Percentiles rank a stretch among this genome's conserved stretches.
Conservation (phyloP, 192 early-diverging fungal genomes). For the Coemansia sp. region DNA sequence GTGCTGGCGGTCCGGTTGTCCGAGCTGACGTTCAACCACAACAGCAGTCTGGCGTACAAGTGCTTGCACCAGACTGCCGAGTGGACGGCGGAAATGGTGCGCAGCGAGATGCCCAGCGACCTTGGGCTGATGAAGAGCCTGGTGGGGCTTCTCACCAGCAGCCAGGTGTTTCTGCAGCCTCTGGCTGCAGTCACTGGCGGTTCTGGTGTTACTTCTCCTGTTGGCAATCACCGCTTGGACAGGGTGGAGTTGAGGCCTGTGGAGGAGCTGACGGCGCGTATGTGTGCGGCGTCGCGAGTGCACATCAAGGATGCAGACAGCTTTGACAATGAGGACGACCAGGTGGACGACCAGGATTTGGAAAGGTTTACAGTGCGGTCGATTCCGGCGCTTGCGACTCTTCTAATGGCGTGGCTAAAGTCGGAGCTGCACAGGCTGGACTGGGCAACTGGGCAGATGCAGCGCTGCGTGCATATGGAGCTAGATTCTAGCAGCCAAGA, state of each 20-base stretch:
- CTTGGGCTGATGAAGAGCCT: constrained; percentile 9
- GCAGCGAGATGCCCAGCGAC: constrained; percentile 22
- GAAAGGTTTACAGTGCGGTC: constrained; percentile 18
- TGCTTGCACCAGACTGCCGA: constrained; percentile 4
- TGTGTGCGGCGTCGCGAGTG: constrained; percentile 18
- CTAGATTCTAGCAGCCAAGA: background rate
- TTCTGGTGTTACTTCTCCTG: background rate
- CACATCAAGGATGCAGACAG: background rate
- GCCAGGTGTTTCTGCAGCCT: constrained; percentile 27
- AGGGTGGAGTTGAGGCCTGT: constrained; percentile 19
- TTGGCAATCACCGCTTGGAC: background rate
- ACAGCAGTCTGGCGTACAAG: background rate
- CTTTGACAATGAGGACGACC: constrained; percentile 1
- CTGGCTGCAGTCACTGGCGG: background rate
- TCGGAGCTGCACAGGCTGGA: constrained; percentile 28
- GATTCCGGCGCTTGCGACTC: constrained; percentile 13
- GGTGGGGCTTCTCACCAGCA: constrained; percentile 2
- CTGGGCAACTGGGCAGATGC: constrained; percentile 29
- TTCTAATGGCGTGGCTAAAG: constrained; percentile 20
- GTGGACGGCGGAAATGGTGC: constrained; percentile 12
- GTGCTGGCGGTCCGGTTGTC: background rate
- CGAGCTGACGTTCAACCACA: background rate
- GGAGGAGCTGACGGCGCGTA: constrained; percentile 7
- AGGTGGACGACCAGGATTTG: constrained; percentile 20
- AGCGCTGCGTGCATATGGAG: constrained; percentile 11